phyloP scores from a whole-genome alignment of 345 rosid species.

The Eucalyptus urophylla region DNA sequence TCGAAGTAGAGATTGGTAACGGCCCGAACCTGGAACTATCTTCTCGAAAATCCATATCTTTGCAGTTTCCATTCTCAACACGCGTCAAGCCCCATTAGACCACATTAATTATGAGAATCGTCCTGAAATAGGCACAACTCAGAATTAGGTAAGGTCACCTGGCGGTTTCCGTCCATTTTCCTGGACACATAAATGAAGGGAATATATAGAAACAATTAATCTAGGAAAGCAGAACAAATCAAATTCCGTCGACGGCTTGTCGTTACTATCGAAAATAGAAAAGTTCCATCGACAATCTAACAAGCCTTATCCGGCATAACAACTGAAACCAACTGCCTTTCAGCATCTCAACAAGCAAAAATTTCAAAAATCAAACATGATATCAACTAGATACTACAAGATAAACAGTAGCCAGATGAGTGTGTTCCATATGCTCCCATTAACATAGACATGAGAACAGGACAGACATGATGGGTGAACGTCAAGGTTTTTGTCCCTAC shows the following conservation, averaged over 20 bases:
- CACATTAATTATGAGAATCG: not conserved
- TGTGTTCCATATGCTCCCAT: not conserved
- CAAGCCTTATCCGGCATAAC: not conserved
- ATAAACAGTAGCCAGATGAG: not conserved
- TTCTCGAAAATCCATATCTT: slow-evolving; percentile 52
- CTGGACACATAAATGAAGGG: not conserved
- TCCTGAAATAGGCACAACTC: not conserved
- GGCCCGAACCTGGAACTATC: slow-evolving; percentile 58
- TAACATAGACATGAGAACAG: not conserved
- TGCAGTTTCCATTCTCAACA: slow-evolving; percentile 1
- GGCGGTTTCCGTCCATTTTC: not conserved
- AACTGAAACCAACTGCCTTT: not conserved
- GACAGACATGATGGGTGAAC: not conserved
- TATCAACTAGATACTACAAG: not conserved
- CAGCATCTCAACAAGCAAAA: not conserved
- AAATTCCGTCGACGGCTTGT: not conserved
- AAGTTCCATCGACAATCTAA: not conserved
- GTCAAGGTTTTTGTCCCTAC: not conserved
- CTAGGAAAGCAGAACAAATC: not conserved
- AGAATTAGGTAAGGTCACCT: not conserved
- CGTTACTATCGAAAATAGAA: not conserved
- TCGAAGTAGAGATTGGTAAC: slow-evolving; percentile 34
- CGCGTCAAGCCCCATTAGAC: not conserved
- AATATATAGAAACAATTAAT: not conserved
- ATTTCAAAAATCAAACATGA: not conserved